Base-by-base conservation (phyloP, 2,329 filamentous ascomycete genomes). In the Botrytis paeoniae region DNA sequence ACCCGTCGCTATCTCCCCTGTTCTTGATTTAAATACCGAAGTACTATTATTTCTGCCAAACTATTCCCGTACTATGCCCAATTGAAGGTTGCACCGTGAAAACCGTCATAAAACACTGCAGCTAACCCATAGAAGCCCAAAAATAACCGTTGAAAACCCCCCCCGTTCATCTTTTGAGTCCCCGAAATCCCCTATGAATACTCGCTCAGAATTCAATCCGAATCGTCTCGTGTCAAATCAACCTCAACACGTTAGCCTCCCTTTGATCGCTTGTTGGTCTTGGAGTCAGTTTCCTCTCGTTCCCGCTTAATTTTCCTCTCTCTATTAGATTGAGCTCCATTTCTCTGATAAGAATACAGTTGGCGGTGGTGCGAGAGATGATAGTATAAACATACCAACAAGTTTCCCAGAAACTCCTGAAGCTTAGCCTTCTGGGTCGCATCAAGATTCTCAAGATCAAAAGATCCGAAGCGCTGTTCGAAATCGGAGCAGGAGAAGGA, bases 221-320 rank as follows among this genome's bases (percentile, higher is more conserved):
- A 68, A 41, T 60, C 29, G 16, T 68, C 70, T 68, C 35, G 29
- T 37, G 51, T 72, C 8, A 68, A 22, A 48, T 72, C 70, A 37
- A 72, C n/a, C 29, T 72, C 70, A 1, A 72, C 18, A 29, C 41
- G 60, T 43, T 29, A 3, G 22, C 18, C n/a, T 29, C 22, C 5
- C 39, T n/a, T 72, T 54, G 32, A 12, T 54, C 35, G 69, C 51
- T 68, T 72, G 12, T 9, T 57, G 8, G 41, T 5, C 41, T 25
- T 57, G 22, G 4, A 29, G 20, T 57, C 16, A 62, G 14, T 39
- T 69, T 60, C 37, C 9, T 70, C 57, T 51, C 41, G 43, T 48
- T 61, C 69, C 7, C 41, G 54, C 51, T 70, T 70, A 41, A 29
- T 45, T 3, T 64, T 39, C 6, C 20, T 51, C 18, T 70, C 39